A percentile compares a stretch with the other conserved stretches of the same genome.
These are phyloP conservation scores for Hemisphaericaspora lyxosophila DNA, from an alignment of 1,139 yeast genomes.

Conservation along the genomic window DNA sequence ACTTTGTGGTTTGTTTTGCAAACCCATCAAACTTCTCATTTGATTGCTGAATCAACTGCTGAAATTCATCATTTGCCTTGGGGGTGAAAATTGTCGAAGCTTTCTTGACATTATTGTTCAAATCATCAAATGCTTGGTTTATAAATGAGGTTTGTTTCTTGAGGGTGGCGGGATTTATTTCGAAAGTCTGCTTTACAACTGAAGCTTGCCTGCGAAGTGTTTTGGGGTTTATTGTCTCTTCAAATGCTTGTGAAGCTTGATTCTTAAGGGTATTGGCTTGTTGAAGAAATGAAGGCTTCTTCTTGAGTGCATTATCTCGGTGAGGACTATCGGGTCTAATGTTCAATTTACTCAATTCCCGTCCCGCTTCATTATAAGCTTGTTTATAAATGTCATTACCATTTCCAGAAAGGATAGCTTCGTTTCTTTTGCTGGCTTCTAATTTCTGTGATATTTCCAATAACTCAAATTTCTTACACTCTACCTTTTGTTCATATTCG, in stretches of 20 bases:
- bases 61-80: constrained; percentile 6
- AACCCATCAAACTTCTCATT: constrained; percentile 21
- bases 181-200: constrained; percentile 1
- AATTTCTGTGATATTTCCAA: constrained; percentile 26
- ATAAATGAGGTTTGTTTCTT: constrained; percentile 11
- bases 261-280: constrained; percentile 5
- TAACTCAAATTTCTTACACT: constrained; percentile 27
- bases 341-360: constrained; percentile 10
- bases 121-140: constrained; percentile 10
- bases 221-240: constrained; percentile 3
- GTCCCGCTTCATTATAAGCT: constrained; percentile 12
- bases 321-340: constrained; percentile 2
- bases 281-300: constrained; percentile 1
- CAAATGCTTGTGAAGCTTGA: constrained; percentile 8
- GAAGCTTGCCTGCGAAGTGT: neutral
- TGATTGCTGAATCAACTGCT: constrained; percentile 13
- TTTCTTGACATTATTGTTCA: constrained; percentile 7
- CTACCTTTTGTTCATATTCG: constrained; percentile 24
- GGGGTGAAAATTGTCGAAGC: constrained; percentile 13
- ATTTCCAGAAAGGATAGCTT: constrained; percentile 8
- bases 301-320: constrained; percentile 2
- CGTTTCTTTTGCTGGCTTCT: constrained; percentile 14
- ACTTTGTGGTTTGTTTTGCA: constrained; percentile 22
- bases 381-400: constrained; percentile 11
- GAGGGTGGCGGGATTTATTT: constrained; percentile 1